A percentile compares a stretch with the other conserved stretches of the same genome.
Evolutionary conservation across 2,329 filamentous ascomycete species (phyloP).

Genomic region (Graphilbum sp.): DNA sequence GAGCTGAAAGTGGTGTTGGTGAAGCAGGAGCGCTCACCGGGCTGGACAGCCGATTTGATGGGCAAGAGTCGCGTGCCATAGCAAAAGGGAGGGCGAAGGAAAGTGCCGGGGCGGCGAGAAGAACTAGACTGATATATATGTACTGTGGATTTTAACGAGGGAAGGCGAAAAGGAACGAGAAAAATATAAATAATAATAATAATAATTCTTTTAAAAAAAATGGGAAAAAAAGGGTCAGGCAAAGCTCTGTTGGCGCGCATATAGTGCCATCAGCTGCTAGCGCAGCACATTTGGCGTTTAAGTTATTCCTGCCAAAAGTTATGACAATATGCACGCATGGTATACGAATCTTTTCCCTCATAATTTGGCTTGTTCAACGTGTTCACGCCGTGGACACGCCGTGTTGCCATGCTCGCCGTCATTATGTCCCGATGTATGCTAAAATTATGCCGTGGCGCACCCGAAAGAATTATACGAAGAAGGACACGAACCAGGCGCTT

Average conservation of each 20-base stretch:
- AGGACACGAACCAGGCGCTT: no score
- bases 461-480: no score
- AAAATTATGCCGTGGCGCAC: no score
- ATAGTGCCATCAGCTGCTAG: neutral
- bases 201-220: neutral
- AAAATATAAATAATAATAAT: conserved; percentile 2
- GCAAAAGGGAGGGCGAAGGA: conserved; percentile 18
- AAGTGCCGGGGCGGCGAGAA: conserved; percentile 11
- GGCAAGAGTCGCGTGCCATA: conserved; percentile 24
- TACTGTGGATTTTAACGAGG: neutral
- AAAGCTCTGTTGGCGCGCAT: conserved; percentile 5
- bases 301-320: no score
- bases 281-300: neutral
- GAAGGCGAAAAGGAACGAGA: conserved; percentile 2
- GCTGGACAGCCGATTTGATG: conserved; percentile 20
- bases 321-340: no score
- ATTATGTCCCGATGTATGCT: no score
- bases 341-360: no score
- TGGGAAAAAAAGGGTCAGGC: conserved; percentile 2
- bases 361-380: no score
- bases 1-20: no score
- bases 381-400: no score
- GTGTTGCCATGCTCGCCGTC: no score
- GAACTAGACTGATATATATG: conserved; percentile 9
- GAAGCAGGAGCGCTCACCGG: conserved; percentile 9